Evolutionary conservation across 1,139 yeast species (phyloP), one percentile per base, ranked within the genome.

Genomic region (Waltiozyma sp.): DNA sequence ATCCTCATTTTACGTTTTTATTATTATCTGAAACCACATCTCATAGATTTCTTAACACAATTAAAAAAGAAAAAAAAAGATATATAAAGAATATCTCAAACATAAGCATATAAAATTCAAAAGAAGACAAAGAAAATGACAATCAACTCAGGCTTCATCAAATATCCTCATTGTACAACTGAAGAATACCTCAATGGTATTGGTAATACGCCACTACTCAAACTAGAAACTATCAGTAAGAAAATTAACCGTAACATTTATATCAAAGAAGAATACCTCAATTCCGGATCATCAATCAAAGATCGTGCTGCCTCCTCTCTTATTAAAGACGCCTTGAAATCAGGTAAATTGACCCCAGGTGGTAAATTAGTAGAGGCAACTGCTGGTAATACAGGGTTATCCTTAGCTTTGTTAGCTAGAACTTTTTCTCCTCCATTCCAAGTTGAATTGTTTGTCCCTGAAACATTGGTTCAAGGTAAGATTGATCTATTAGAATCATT

Each of bases 231-330:
- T 1, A 43, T 53, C 1, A 49, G 52, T 2, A 38, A 43, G 3
- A 47, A 45, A 35, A 43, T 43, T 15, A 83, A 84, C 9, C 66
- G 93, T 49, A 79, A 84, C 51, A 73, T 85, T 52, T 83, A 72
- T 56, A 93, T 82, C 47, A 85, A 85, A 57, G 93, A 89, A 15
- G 95, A 85, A 63, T 82, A 75, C 64, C 74, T 78, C 80, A 85
- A 86, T 61, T 94, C 95, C 2, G 95, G 95, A 19, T 91, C 91
- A 2, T 80, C 89, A 2, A 86, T 86, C 50, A 85, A 85, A 58
- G 95, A 85, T 58, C 69, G 95, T 44, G 94, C 95, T 2, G 94
- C 94, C 0, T 66, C 80, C 36, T 83, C 65, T 53, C 72, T 86
- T 38, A 65, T 86, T 40, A 70, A 78, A 53, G 86, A 80, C 52